phyloP scores from a whole-genome alignment of 176 grass and related monocot genomes.

The Avena sativa region DNA sequence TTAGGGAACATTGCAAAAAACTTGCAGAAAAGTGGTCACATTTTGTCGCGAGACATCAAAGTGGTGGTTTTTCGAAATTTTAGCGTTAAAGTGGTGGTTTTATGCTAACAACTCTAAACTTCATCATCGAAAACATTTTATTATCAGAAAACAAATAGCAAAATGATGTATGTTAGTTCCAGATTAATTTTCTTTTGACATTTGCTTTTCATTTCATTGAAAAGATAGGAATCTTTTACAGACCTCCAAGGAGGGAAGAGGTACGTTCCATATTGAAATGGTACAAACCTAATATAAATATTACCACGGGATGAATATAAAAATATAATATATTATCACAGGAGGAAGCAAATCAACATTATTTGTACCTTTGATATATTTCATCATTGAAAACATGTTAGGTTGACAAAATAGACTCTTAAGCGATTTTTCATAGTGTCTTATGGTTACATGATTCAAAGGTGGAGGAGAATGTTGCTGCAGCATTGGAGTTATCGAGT shows the following conservation, averaged over 20 bases:
- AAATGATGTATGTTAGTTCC: background rate
- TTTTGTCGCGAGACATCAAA: too few species aligned
- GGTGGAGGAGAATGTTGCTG: slow-evolving; percentile 91
- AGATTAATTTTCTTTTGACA: too few species aligned
- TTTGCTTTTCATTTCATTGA: too few species aligned
- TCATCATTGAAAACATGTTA: background rate
- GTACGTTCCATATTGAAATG: background rate
- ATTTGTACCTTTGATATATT: background rate
- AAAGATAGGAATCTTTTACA: too few species aligned
- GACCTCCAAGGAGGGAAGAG: too few species aligned
- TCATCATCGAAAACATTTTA: too few species aligned
- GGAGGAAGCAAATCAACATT: background rate
- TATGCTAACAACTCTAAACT: too few species aligned
- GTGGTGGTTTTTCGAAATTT: too few species aligned
- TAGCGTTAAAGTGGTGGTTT: too few species aligned
- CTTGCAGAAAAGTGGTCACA: too few species aligned
- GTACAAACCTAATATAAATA: background rate
- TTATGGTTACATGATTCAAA: slow-evolving; percentile 40
- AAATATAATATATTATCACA: background rate
- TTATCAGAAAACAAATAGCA: too few species aligned
- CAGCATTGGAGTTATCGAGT: slow-evolving; percentile 60
- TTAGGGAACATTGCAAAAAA: too few species aligned
- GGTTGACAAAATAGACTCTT: background rate
- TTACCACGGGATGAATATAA: background rate
- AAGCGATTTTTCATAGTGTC: background rate